Conservation (phyloP, 768 basidiomycete species). For the Pleurotus tuoliensis region DNA sequence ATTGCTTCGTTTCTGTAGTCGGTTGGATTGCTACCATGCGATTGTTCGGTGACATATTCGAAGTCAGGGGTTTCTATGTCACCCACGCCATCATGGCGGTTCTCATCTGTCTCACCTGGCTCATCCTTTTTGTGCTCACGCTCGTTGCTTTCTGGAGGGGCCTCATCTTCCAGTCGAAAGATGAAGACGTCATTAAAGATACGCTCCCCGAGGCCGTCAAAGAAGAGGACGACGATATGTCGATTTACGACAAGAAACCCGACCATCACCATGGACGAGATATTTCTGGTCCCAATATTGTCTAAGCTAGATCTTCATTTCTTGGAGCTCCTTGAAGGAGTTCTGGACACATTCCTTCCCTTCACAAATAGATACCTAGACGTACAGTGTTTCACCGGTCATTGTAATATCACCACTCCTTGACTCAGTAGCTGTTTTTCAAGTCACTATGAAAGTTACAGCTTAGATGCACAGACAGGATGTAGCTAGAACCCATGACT, state of each 20-base stretch:
- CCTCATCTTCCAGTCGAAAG: conserved; percentile 37
- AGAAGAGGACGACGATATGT: not conserved
- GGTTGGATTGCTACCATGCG: conserved; percentile 43
- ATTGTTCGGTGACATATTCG: conserved; percentile 37
- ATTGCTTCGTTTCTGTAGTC: conserved; percentile 17
- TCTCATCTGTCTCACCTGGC: conserved; percentile 37
- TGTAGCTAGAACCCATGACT: too few relatives aligned
- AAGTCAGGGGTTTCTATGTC: conserved; percentile 33
- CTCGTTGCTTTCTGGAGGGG: conserved; percentile 37
- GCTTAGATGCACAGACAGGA: too few relatives aligned
- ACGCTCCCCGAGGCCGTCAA: not conserved
- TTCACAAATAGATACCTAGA: too few relatives aligned
- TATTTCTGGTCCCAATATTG: conserved; percentile 3
- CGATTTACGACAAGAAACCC: conserved; percentile 1
- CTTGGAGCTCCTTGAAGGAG: too few relatives aligned
- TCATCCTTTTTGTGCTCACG: conserved; percentile 37
- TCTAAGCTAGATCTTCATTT: not conserved
- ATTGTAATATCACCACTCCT: too few relatives aligned
- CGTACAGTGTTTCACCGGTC: too few relatives aligned
- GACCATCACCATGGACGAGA: not conserved
- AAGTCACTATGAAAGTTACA: too few relatives aligned
- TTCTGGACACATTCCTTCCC: too few relatives aligned
- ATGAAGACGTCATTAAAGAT: conserved; percentile 40
- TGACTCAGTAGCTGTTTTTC: too few relatives aligned
- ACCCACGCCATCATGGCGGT: conserved; percentile 37